Percentiles rank a stretch among this genome's conserved stretches.
These are phyloP conservation scores for Microascus cirrosus DNA, from an alignment of 2,329 filamentous ascomycete species.

Conservation along the genomic window DNA sequence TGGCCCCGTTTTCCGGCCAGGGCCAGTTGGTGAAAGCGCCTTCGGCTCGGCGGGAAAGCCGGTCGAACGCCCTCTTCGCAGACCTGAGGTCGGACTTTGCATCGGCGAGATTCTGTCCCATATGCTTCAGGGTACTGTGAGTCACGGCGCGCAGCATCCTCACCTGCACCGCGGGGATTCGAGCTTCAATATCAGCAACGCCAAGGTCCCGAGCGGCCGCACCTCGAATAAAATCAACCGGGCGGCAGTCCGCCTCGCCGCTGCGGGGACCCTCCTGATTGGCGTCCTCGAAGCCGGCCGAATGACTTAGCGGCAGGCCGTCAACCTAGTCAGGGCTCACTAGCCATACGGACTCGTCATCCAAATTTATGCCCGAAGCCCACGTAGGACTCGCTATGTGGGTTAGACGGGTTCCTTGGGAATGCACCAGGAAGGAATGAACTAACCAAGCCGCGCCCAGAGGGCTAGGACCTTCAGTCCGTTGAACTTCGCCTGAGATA, in stretches of 20 bases:
- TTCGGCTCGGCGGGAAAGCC: neutral
- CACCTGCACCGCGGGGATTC: neutral
- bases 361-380: neutral
- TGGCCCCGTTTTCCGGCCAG: neutral
- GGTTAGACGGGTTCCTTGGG: neutral
- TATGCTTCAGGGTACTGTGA: neutral
- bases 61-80: neutral
- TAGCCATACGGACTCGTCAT: conserved; percentile 1
- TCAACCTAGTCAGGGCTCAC: conserved; percentile 4
- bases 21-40: neutral
- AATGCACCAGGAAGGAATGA: neutral
- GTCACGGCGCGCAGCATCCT: conserved; percentile 1
- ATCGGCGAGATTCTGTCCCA: neutral
- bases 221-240: neutral
- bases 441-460: conserved; percentile 3
- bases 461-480: conserved; percentile 1
- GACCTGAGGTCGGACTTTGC: neutral
- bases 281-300: neutral
- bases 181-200: neutral
- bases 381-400: conserved; percentile 1
- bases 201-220: neutral
- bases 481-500: conserved; percentile 5
- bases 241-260: neutral
- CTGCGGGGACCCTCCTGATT: neutral
- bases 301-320: conserved; percentile 3